Conservation (phyloP, 225 moss, liverwort and hornwort genomes). For the Sphagnum contortum region DNA sequence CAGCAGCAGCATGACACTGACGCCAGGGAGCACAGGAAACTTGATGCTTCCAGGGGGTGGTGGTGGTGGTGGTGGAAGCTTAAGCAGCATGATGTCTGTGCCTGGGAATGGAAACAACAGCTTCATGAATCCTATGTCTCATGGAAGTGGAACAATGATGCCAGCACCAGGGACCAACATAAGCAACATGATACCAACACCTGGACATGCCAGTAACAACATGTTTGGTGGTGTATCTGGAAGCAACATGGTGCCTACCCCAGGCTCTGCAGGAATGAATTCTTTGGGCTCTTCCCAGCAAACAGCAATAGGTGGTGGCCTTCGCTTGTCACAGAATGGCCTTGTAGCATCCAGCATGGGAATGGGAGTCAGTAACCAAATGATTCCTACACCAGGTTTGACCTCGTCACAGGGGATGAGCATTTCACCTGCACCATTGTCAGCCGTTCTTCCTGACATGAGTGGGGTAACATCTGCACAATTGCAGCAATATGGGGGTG, state of each 20-base stretch:
- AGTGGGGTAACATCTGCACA: slow-evolving; percentile 24
- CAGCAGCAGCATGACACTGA: slow-evolving; percentile 26
- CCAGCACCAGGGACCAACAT: slow-evolving; percentile 50
- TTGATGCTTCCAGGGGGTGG: too few species aligned
- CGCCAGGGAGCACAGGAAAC: slow-evolving; percentile 15
- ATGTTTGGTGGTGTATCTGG: slow-evolving; percentile 60
- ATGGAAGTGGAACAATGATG: slow-evolving; percentile 36
- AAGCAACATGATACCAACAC: slow-evolving; percentile 68
- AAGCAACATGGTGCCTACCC: slow-evolving; percentile 57
- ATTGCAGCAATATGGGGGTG: slow-evolving; percentile 49
- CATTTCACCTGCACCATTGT: slow-evolving; percentile 45
- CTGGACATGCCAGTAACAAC: slow-evolving; percentile 60
- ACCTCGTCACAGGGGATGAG: slow-evolving; percentile 50
- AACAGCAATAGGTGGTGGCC: slow-evolving; percentile 18
- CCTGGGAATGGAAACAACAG: slow-evolving; percentile 28
- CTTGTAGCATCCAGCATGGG: slow-evolving; percentile 56
- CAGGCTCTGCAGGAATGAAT: slow-evolving; percentile 54
- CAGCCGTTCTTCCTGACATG: slow-evolving; percentile 23
- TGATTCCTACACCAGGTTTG: slow-evolving; percentile 96
- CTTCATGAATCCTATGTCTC: slow-evolving; percentile 28
- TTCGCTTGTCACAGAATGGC: slow-evolving; percentile 77
- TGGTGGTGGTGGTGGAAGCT: too few species aligned
- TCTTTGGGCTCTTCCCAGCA: slow-evolving; percentile 50
- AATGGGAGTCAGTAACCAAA: slow-evolving; percentile 70
- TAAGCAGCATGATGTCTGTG: slow-evolving; percentile 34